Evolutionary conservation across 1,284 basidiomycete species (phyloP).

Genomic region (Apiotrichum sp.): DNA sequence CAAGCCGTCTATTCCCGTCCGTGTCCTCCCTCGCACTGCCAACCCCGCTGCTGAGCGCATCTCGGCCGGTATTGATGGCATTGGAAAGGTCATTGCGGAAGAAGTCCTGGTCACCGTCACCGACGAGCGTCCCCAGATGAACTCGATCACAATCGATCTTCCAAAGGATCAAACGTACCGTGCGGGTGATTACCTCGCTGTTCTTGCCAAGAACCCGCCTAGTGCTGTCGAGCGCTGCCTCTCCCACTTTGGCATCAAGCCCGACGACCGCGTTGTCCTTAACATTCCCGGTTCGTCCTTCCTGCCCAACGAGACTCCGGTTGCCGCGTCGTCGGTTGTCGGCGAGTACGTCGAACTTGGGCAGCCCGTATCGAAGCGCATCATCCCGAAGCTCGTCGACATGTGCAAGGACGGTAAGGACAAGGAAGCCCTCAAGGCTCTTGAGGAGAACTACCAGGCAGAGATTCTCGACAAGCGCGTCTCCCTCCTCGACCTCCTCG

Average conservation of each 20-base stretch:
- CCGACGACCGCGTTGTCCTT: slow-evolving; percentile 20
- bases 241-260: slow-evolving; percentile 8
- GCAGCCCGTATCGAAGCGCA: slow-evolving; percentile 25
- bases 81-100: slow-evolving; percentile 6
- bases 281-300: slow-evolving; percentile 9
- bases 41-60: slow-evolving; percentile 7
- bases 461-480: slow-evolving; percentile 43
- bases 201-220: slow-evolving; percentile 29
- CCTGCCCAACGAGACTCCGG: slow-evolving; percentile 47
- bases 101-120: slow-evolving; percentile 12
- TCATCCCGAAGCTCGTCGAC: slow-evolving; percentile 17
- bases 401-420: slow-evolving; percentile 1
- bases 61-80: background rate
- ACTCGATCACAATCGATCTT: slow-evolving; percentile 50
- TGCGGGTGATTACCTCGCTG: slow-evolving; percentile 53
- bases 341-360: slow-evolving; percentile 52
- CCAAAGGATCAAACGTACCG: slow-evolving; percentile 49
- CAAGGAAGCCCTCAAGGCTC: background rate
- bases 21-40: slow-evolving; percentile 6
- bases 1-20: background rate
- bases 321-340: slow-evolving; percentile 46
- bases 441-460: slow-evolving; percentile 14
- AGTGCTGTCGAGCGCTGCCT: slow-evolving; percentile 7
- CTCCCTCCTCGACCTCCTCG: slow-evolving; percentile 49
- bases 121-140: slow-evolving; percentile 12